Percentiles rank a stretch among this genome's conserved stretches.
Evolutionary conservation across 23 red algal genomes (phyloP).

Genomic region (Porphyridium purpureum): DNA sequence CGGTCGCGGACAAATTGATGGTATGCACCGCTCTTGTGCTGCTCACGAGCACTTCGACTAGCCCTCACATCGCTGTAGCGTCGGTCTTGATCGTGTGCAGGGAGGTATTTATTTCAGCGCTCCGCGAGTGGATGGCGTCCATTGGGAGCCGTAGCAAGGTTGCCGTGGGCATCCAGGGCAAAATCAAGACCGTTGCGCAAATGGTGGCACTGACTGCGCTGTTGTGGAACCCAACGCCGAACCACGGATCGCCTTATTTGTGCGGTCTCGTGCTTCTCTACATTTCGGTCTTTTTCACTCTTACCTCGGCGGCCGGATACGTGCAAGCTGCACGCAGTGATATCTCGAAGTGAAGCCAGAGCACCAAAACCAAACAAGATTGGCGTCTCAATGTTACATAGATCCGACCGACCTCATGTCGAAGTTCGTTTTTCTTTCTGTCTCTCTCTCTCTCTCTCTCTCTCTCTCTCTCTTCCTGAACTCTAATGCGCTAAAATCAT

Average conservation of each 20-base stretch:
- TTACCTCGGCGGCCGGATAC: background rate
- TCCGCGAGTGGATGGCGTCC: constrained; percentile 80
- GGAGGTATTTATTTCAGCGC: constrained; percentile 73
- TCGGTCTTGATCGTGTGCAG: constrained; percentile 25
- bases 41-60: constrained; percentile 6
- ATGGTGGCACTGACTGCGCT: constrained; percentile 53
- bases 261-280: background rate
- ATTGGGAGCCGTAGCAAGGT: constrained; percentile 41
- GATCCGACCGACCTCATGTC: too few species aligned
- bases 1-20: constrained; percentile 96
- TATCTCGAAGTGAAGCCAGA: too few species aligned
- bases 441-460: too few species aligned
- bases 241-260: background rate
- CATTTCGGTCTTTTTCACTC: background rate
- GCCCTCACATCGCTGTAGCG: constrained; percentile 9
- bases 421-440: too few species aligned
- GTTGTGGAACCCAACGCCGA: constrained; percentile 9
- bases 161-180: constrained; percentile 30
- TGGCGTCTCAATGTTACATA: too few species aligned
- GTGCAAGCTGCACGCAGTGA: background rate
- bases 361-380: too few species aligned
- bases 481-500: too few species aligned
- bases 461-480: too few species aligned
- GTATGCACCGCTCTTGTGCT: constrained; percentile 51
- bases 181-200: constrained; percentile 80